phyloP scores from a whole-genome alignment of 306 rosid genomes.

The Trifolium dubium region DNA sequence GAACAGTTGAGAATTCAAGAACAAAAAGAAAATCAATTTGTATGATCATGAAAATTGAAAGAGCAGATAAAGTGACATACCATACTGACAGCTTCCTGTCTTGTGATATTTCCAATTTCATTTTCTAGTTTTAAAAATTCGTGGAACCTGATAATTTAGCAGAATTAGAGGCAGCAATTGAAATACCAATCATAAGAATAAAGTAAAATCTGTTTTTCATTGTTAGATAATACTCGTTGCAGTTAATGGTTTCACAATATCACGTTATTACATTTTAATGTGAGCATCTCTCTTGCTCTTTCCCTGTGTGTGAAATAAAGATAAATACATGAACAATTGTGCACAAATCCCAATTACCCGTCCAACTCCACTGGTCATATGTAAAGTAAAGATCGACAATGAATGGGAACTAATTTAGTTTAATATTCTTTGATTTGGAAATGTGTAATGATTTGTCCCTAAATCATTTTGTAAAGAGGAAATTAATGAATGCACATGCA shows the following conservation, averaged over 20 bases:
- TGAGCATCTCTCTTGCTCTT: neutral
- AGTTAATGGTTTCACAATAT: slow-evolving; percentile 34
- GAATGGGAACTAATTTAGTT: slow-evolving; percentile 20
- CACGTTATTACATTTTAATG: slow-evolving; percentile 11
- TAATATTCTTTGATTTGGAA: neutral
- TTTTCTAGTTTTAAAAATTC: slow-evolving; percentile 97
- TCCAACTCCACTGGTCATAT: neutral
- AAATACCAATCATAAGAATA: slow-evolving; percentile 3
- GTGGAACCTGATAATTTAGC: slow-evolving; percentile 74
- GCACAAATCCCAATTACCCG: neutral
- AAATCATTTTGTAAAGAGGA: neutral
- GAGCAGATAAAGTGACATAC: slow-evolving; percentile 57
- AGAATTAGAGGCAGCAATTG: slow-evolving; percentile 30
- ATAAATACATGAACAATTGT: neutral
- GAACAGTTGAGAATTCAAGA: slow-evolving; percentile 17
- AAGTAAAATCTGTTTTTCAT: neutral
- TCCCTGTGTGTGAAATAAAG: neutral
- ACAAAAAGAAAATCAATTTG: slow-evolving; percentile 25
- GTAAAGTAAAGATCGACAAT: slow-evolving; percentile 16
- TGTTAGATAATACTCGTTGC: neutral
- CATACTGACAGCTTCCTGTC: slow-evolving; percentile 99
- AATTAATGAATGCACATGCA: neutral
- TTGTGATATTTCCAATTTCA: slow-evolving; percentile 97
- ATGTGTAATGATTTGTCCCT: neutral
- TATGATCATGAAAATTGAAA: slow-evolving; percentile 35